These are phyloP conservation scores for Penicillium sp. DNA, from an alignment of 2,329 filamentous ascomycete genomes.

Conservation along the genomic window DNA sequence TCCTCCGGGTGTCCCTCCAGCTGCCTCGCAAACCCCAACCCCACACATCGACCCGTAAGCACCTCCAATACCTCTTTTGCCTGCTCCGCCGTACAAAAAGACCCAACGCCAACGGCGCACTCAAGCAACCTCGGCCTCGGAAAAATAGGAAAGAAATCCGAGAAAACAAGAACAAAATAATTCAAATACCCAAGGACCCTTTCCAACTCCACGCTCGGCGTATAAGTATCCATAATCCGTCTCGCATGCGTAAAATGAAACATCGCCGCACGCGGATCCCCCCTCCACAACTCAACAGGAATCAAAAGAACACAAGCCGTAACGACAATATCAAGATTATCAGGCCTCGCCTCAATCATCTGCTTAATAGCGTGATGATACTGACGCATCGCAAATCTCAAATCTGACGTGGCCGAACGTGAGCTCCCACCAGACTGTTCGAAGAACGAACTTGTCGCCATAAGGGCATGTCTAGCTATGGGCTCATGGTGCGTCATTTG, in stretches of 20 bases:
- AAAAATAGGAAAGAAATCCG: slow-evolving; percentile 20
- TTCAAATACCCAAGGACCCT: neutral
- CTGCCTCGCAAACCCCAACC: neutral
- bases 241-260: neutral
- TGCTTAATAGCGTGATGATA: neutral
- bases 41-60: neutral
- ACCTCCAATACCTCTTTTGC: neutral
- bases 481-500: neutral
- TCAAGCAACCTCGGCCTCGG: neutral
- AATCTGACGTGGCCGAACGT: neutral
- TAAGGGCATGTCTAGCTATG: neutral
- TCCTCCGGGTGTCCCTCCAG: neutral
- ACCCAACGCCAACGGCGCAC: neutral
- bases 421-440: too few relatives aligned
- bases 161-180: neutral
- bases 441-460: neutral
- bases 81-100: neutral
- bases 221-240: neutral
- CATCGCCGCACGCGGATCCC: neutral
- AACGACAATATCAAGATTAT: neutral
- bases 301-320: neutral
- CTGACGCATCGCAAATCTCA: neutral
- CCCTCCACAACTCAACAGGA: neutral
- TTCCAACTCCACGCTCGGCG: neutral
- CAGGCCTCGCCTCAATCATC: neutral